phyloP scores from a whole-genome alignment of 2,329 filamentous ascomycete genomes.

The Aspergillus piperis region DNA sequence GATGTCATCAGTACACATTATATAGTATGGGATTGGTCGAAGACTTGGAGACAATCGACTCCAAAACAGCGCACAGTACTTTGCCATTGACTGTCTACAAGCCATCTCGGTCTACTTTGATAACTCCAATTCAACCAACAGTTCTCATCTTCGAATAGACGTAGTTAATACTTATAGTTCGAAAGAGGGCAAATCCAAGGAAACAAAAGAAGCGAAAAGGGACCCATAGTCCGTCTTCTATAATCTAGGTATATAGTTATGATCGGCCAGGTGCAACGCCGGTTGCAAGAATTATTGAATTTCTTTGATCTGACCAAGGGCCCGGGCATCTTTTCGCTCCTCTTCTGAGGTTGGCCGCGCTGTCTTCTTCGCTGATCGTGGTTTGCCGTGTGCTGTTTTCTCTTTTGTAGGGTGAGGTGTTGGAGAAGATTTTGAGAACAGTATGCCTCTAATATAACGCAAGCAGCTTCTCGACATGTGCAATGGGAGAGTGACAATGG shows the following conservation, averaged over 20 bases:
- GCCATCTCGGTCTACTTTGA: not conserved
- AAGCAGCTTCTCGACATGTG: conserved; percentile 26
- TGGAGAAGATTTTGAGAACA: conserved; percentile 1
- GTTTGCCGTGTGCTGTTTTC: conserved; percentile 20
- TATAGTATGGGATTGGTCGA: no score
- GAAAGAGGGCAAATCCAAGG: no score
- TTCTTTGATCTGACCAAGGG: conserved; percentile 1
- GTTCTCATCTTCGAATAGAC: not conserved
- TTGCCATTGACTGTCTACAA: not conserved
- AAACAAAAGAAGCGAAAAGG: no score
- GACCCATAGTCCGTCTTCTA: not conserved
- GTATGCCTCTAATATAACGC: conserved; percentile 8
- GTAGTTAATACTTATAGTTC: not conserved
- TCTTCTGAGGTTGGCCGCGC: conserved; percentile 12
- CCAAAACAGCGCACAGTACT: no score
- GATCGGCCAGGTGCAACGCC: not conserved
- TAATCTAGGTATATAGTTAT: not conserved
- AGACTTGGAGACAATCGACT: no score
- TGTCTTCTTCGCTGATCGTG: conserved; percentile 2
- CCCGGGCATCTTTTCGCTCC: not conserved
- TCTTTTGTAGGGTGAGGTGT: conserved; percentile 21
- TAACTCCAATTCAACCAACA: not conserved
- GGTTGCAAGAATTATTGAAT: not conserved
- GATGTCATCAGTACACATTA: no score
- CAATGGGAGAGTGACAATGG: conserved; percentile 34